Evolutionary conservation across 1,284 basidiomycete species (phyloP).

Genomic region (Golubevia sp.): DNA sequence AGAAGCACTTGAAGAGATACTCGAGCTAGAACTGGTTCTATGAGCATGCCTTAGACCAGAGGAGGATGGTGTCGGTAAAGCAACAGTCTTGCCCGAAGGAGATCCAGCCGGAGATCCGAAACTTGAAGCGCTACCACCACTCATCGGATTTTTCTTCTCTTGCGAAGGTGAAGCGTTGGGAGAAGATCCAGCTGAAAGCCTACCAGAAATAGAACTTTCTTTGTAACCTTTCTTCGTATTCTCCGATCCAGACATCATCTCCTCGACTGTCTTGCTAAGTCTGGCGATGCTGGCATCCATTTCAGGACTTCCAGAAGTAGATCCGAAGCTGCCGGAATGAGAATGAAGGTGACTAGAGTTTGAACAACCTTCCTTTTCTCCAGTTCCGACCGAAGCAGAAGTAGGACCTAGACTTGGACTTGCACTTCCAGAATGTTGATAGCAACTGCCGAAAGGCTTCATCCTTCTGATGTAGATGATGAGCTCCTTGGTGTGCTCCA

Average conservation of each 20-base stretch:
- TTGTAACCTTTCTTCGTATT: not conserved
- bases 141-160: not conserved
- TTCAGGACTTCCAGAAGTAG: conserved; percentile 16
- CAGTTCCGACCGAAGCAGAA: not conserved
- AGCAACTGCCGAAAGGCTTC: no score
- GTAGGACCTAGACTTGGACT: not conserved
- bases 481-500: conserved; percentile 48
- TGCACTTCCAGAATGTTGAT: no score
- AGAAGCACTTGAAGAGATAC: conserved; percentile 7
- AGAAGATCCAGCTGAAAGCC: not conserved
- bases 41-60: conserved; percentile 22
- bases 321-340: not conserved
- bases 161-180: not conserved
- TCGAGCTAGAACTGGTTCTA: conserved; percentile 18
- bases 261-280: conserved; percentile 40
- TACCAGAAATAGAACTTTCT: not conserved
- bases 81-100: no score
- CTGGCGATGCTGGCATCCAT: conserved; percentile 47
- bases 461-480: conserved; percentile 23
- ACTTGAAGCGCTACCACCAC: no score
- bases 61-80: no score
- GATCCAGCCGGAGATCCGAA: no score
- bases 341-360: not conserved
- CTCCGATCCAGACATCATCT: conserved; percentile 23
- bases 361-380: not conserved